Evolutionary conservation across 2,329 filamentous ascomycete genomes (phyloP), one percentile per base, ranked within the genome.

Genomic region (Neonectria neomacrospora): DNA sequence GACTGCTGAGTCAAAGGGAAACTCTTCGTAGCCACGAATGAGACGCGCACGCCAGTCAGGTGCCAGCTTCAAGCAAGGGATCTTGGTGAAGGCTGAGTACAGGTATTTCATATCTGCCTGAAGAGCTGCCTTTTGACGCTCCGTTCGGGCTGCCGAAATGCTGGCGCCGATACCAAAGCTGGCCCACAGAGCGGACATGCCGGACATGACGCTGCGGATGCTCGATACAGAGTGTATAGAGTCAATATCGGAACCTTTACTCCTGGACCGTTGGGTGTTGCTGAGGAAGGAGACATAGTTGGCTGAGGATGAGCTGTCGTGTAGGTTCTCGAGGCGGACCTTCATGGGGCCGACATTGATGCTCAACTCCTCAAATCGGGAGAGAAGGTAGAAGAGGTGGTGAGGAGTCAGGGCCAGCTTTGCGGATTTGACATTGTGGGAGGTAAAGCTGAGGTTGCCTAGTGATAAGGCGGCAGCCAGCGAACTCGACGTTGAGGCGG

Each of bases 71-170:
- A 99, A 83, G 75, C 93, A 97, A 0, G 96, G 96, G 45, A 99
- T 97, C 81, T 98, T 99, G 74, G 96, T 99, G 76, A 98, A 99
- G 61, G 96, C 93, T 44, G 96, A 98, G 81, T 97, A 99, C 34
- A 99, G 85, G 77, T 99, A 98, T 78, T 95, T 97, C 71, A 97
- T 82, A 77, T 99, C 96, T 61, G 91, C 88, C 75, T 96, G 90
- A 59, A 96, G 80, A 47, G 93, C 91, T 61, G 90, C 91, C 79
- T 96, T 97, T 77, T 96, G 93, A 76, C 93, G 94, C 79, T 97
- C 96, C 37, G 90, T 92, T 76, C 94, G 92, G 68, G 93, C 91
- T 53, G 88, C 88, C 44, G 91, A 90, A 73, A 93, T 93, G 78
- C 90, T 91, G 47, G 92, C 90, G 64, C 90, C 90, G 28, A 97